These are phyloP conservation scores for Leptoxyphium fumago DNA, from an alignment of 2,329 filamentous ascomycete species.

Conservation along the genomic window DNA sequence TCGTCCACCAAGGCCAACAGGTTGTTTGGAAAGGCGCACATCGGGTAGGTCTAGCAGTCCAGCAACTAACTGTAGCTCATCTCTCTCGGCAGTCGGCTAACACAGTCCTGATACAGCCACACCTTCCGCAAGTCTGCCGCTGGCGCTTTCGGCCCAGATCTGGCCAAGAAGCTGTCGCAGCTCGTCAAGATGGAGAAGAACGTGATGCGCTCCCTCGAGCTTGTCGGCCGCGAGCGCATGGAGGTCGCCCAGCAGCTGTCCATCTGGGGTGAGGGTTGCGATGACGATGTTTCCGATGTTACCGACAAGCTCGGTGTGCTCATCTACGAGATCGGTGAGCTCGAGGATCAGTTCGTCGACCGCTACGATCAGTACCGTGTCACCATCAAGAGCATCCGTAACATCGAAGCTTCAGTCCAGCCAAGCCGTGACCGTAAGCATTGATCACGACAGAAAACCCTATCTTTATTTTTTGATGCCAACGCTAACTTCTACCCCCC, in stretches of 20 bases:
- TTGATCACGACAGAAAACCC: neutral
- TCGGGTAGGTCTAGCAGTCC: constrained; percentile 47
- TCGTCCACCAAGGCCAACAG: constrained; percentile 84
- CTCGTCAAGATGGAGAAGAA: constrained; percentile 99
- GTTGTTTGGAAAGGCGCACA: constrained; percentile 71
- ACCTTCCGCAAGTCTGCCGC: constrained; percentile 58
- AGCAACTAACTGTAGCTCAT: neutral
- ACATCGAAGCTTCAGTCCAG: constrained; percentile 97
- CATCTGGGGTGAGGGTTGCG: constrained; percentile 87
- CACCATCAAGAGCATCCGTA: constrained; percentile 97
- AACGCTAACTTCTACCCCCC: constrained; percentile 8
- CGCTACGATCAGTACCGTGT: constrained; percentile 98
- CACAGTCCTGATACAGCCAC: constrained; percentile 38
- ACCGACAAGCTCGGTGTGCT: constrained; percentile 97
- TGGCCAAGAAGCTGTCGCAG: constrained; percentile 94
- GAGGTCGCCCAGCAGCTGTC: constrained; percentile 99
- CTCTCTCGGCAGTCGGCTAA: neutral
- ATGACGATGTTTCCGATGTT: constrained; percentile 96
- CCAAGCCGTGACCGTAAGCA: constrained; percentile 84
- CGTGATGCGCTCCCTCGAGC: constrained; percentile 95
- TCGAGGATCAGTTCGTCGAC: constrained; percentile 96
- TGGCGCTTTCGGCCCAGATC: constrained; percentile 68
- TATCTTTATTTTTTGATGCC: neutral
- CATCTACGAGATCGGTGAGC: constrained; percentile 95
- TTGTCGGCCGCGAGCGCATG: constrained; percentile 91